Percentiles rank a stretch among this genome's conserved stretches.
Evolutionary conservation across 1,139 yeast genomes (phyloP).

Genomic region (Candida sanyaensis): DNA sequence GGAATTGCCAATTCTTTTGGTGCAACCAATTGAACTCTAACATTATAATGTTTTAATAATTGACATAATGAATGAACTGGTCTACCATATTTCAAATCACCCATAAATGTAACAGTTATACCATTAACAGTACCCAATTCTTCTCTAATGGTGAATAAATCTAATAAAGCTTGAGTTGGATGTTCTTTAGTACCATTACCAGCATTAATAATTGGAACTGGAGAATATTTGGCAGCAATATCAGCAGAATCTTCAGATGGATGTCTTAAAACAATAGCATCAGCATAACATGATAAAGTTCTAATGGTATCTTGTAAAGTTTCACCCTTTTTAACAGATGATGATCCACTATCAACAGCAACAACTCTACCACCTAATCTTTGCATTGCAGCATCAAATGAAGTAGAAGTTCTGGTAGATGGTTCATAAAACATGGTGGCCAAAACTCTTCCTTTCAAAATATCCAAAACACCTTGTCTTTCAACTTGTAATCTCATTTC

Average conservation of each 20-base stretch:
- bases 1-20: slow-evolving; percentile 91
- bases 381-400: slow-evolving; percentile 99
- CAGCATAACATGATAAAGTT: slow-evolving; percentile 92
- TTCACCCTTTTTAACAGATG: slow-evolving; percentile 97
- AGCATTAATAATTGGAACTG: slow-evolving; percentile 96
- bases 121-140: slow-evolving; percentile 99
- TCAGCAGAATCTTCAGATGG: slow-evolving; percentile 91
- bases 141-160: slow-evolving; percentile 96
- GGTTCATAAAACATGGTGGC: slow-evolving; percentile 98
- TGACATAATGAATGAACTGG: slow-evolving; percentile 97
- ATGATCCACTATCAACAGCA: slow-evolving; percentile 77
- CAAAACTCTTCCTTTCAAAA: slow-evolving; percentile 85
- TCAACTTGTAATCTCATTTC: slow-evolving; percentile 97
- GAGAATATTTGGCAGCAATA: slow-evolving; percentile 94
- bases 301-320: slow-evolving; percentile 96
- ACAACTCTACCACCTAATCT: slow-evolving; percentile 98
- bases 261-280: slow-evolving; percentile 96
- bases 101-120: slow-evolving; percentile 97
- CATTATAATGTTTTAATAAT: slow-evolving; percentile 88
- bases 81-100: slow-evolving; percentile 97
- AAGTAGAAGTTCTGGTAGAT: slow-evolving; percentile 93
- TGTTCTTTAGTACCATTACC: slow-evolving; percentile 98
- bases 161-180: slow-evolving; percentile 98
- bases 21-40: slow-evolving; percentile 86
- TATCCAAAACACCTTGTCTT: slow-evolving; percentile 91